Evolutionary conservation across 2,329 filamentous ascomycete genomes (phyloP).

Genomic region (Colletotrichum eleusines): DNA sequence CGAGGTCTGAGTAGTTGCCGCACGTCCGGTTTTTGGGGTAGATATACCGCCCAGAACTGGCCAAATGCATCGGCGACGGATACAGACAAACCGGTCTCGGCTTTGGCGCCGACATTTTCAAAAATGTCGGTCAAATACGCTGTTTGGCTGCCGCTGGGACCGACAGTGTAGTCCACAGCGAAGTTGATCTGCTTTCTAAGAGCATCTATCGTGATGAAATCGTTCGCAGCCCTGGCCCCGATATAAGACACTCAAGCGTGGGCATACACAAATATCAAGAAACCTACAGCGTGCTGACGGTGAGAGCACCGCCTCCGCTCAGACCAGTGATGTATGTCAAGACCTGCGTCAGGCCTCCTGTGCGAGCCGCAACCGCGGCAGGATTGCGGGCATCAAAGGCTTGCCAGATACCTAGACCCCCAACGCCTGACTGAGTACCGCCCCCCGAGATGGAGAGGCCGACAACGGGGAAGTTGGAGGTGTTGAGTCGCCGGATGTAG

Average conservation of each 20-base stretch:
- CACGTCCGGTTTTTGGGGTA: slow-evolving; percentile 41
- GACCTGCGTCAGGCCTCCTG: slow-evolving; percentile 46
- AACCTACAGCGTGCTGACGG: slow-evolving; percentile 45
- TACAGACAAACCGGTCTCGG: slow-evolving; percentile 45
- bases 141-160: slow-evolving; percentile 40
- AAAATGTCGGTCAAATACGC: slow-evolving; percentile 43
- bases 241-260: background rate
- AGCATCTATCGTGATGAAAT: slow-evolving; percentile 44
- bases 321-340: slow-evolving; percentile 47
- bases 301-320: slow-evolving; percentile 47
- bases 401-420: slow-evolving; percentile 47
- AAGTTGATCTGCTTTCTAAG: slow-evolving; percentile 45
- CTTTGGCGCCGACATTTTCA: slow-evolving; percentile 44
- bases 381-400: slow-evolving; percentile 48
- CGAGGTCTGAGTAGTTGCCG: slow-evolving; percentile 46
- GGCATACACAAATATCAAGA: too few relatives aligned
- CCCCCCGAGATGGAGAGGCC: slow-evolving; percentile 48
- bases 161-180: slow-evolving; percentile 42
- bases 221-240: slow-evolving; percentile 44
- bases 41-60: slow-evolving; percentile 46
- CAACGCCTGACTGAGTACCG: slow-evolving; percentile 48
- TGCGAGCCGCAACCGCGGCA: slow-evolving; percentile 40
- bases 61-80: slow-evolving; percentile 47
- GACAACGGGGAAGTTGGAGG: slow-evolving; percentile 43
- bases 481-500: slow-evolving; percentile 44